phyloP scores from a whole-genome alignment of 1,284 basidiomycete genomes.

The Sanghuangporus weigelae region DNA sequence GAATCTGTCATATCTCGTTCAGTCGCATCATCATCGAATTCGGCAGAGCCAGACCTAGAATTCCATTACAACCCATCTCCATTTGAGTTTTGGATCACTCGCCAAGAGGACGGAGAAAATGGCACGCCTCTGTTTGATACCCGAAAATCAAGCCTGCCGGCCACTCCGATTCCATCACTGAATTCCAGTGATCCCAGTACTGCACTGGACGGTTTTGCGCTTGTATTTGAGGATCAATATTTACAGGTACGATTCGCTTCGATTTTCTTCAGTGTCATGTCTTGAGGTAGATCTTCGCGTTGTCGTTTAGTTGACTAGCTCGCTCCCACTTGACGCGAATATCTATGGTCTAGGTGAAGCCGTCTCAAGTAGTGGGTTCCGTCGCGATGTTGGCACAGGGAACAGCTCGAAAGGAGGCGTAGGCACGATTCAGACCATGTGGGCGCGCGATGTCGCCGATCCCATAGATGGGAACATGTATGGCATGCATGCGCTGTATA shows the following conservation, averaged over 20 bases:
- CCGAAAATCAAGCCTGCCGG: conserved; percentile 48
- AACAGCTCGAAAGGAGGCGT: conserved; percentile 32
- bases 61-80: conserved; percentile 66
- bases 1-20: conserved; percentile 50
- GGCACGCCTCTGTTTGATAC: conserved; percentile 70
- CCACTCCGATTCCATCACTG: conserved; percentile 47
- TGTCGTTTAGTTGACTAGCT: conserved; percentile 50
- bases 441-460: conserved; percentile 59
- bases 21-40: conserved; percentile 31
- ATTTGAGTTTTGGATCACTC: conserved; percentile 77
- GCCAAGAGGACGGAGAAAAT: conserved; percentile 51
- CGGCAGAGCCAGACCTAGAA: conserved; percentile 44
- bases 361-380: conserved; percentile 60
- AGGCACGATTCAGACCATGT: conserved; percentile 66
- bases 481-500: conserved; percentile 64
- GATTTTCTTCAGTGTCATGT: neutral
- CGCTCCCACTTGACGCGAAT: conserved; percentile 59
- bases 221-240: conserved; percentile 77
- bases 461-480: conserved; percentile 64
- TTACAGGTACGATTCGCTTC: conserved; percentile 35
- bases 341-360: conserved; percentile 78
- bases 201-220: conserved; percentile 50
- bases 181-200: conserved; percentile 42
- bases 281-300: neutral
- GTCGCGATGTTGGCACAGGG: conserved; percentile 49